Percentiles rank a stretch among this genome's conserved stretches.
Conservation (phyloP, 2,329 filamentous ascomycete species). For the Pestalotiopsis sp. region DNA sequence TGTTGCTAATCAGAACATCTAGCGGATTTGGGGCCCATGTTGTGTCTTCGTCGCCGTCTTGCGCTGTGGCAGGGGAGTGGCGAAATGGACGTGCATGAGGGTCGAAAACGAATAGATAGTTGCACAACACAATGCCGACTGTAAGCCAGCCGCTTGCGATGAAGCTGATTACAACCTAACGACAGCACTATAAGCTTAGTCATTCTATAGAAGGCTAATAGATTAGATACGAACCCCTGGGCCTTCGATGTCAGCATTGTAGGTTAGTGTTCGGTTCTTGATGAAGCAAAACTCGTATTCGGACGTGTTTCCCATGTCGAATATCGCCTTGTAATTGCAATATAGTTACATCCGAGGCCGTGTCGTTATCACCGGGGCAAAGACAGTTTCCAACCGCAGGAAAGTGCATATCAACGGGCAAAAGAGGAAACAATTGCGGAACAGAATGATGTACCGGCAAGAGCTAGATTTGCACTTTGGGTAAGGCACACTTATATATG, state of each 20-base stretch:
- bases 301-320: background rate
- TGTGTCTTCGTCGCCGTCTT: background rate
- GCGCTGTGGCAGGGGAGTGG: background rate
- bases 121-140: conserved; percentile 4
- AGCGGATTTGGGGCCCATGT: background rate
- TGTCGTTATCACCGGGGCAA: background rate
- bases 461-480: background rate
- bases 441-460: background rate
- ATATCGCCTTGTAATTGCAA: background rate
- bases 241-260: conserved; percentile 9
- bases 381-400: background rate
- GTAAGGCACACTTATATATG: background rate
- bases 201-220: background rate
- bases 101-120: conserved; percentile 13
- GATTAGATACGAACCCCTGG: conserved; percentile 9
- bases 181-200: background rate
- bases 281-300: conserved; percentile 2
- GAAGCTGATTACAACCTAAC: conserved; percentile 9
- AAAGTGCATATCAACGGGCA: background rate
- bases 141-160: conserved; percentile 9
- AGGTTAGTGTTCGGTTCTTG: conserved; percentile 8
- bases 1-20: background rate
- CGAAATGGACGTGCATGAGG: background rate
- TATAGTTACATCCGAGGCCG: background rate
- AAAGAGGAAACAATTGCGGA: background rate